These are phyloP conservation scores for Mycena kentingensis DNA, from an alignment of 768 basidiomycete genomes.

Conservation along the genomic window DNA sequence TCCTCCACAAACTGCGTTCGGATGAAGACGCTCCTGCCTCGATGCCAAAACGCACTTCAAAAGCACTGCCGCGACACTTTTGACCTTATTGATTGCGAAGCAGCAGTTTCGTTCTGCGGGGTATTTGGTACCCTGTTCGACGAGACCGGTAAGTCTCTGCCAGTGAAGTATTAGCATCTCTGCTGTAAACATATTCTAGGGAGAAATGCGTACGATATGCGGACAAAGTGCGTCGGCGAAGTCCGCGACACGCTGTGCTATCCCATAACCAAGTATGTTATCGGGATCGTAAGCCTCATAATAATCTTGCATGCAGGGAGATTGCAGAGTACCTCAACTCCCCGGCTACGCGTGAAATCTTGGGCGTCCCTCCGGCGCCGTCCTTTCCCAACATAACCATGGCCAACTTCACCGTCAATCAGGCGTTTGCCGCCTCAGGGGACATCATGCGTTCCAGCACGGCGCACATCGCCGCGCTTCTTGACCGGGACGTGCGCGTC, in stretches of 20 bases:
- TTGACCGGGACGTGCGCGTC: constrained; percentile 53
- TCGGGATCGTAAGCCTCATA: neutral
- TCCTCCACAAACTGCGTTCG: too few species aligned
- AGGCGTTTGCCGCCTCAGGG: constrained; percentile 41
- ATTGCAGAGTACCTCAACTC: constrained; percentile 53
- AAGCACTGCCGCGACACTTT: constrained; percentile 44
- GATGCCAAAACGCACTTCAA: constrained; percentile 43
- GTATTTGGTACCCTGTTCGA: constrained; percentile 27
- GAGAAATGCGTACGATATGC: constrained; percentile 15
- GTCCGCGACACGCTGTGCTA: constrained; percentile 17
- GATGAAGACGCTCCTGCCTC: constrained; percentile 47
- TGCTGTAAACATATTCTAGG: neutral
- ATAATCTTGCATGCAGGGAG: constrained; percentile 31
- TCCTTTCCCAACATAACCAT: constrained; percentile 39
- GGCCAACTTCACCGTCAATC: constrained; percentile 39
- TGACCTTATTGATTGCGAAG: constrained; percentile 46
- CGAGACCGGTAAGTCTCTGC: constrained; percentile 32
- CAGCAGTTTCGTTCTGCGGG: constrained; percentile 43
- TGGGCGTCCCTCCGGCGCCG: constrained; percentile 47
- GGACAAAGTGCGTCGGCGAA: constrained; percentile 19
- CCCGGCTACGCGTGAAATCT: constrained; percentile 42
- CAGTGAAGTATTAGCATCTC: constrained; percentile 28
- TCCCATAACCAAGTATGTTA: constrained; percentile 5
- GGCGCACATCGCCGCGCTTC: constrained; percentile 50
- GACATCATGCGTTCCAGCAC: constrained; percentile 37